Evolutionary conservation across 805 yeast species (phyloP).

Genomic region (Saccharomycopsis sp.): DNA sequence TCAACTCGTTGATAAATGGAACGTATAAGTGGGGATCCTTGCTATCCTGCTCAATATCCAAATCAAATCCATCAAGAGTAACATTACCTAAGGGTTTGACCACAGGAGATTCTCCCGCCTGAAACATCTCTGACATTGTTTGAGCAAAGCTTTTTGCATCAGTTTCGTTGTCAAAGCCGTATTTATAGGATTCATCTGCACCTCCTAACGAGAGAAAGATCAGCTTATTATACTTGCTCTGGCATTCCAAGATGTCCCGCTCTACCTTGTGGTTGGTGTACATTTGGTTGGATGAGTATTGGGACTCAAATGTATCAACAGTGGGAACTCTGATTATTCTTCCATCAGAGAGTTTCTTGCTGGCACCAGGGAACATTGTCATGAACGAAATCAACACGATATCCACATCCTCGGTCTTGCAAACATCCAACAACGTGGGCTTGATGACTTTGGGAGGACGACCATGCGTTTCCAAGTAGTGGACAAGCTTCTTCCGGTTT

Average conservation of each 20-base stretch:
- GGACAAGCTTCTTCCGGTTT: background rate
- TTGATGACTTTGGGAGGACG: background rate
- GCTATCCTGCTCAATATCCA: conserved; percentile 70
- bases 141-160: conserved; percentile 51
- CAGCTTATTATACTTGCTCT: conserved; percentile 47
- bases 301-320: background rate
- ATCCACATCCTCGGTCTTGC: conserved; percentile 62
- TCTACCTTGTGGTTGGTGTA: conserved; percentile 33
- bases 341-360: background rate
- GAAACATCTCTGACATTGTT: conserved; percentile 44
- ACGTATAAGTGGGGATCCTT: conserved; percentile 78
- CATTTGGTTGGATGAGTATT: background rate
- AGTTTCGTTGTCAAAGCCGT: conserved; percentile 44
- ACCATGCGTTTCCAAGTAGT: background rate
- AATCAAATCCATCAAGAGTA: conserved; percentile 84
- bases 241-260: conserved; percentile 53
- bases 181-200: conserved; percentile 42
- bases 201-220: conserved; percentile 63
- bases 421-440: conserved; percentile 43
- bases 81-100: conserved; percentile 49
- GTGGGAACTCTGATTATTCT: background rate
- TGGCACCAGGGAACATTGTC: conserved; percentile 43
- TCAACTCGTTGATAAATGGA: conserved; percentile 40
- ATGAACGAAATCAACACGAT: conserved; percentile 68
- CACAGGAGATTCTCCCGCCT: conserved; percentile 28